Percentiles rank a stretch among this genome's conserved stretches.
phyloP scores from a whole-genome alignment of 805 yeast genomes.

The Ogataea paradorogensis region DNA sequence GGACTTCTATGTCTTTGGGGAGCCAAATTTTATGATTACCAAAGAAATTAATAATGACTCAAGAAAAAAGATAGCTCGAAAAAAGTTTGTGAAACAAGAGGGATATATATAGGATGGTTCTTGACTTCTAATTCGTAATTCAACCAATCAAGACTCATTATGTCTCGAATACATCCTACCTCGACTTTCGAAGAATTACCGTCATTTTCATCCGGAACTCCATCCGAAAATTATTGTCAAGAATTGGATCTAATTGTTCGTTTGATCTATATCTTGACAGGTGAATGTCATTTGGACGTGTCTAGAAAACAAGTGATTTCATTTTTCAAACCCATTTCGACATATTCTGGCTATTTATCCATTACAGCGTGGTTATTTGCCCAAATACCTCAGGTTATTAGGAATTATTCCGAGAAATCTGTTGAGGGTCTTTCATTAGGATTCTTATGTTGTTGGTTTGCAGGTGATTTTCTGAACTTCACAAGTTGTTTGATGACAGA shows the following conservation, averaged over 20 bases:
- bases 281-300: conserved; percentile 23
- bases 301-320: conserved; percentile 18
- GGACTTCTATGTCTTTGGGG: conserved; percentile 68
- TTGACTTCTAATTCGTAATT: not conserved
- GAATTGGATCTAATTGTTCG: conserved; percentile 23
- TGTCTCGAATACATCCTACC: conserved; percentile 7
- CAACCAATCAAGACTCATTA: conserved; percentile 1
- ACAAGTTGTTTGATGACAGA: conserved; percentile 45
- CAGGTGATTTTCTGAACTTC: conserved; percentile 60
- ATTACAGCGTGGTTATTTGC: conserved; percentile 68
- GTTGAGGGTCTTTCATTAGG: conserved; percentile 66
- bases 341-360: conserved; percentile 37
- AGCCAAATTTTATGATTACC: conserved; percentile 34
- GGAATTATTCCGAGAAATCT: conserved; percentile 55
- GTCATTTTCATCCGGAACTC: not conserved
- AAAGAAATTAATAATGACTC: conserved; percentile 5
- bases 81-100: conserved; percentile 3
- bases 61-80: not conserved
- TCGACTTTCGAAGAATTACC: not conserved
- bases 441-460: conserved; percentile 61
- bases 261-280: conserved; percentile 24
- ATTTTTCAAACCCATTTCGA: conserved; percentile 27
- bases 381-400: conserved; percentile 65
- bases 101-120: not conserved
- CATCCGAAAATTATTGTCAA: conserved; percentile 18